Evolutionary conservation across 176 grass and related monocot species (phyloP), one percentile per base, ranked within the genome.

Genomic region (Eremochloa ophiuroides): DNA sequence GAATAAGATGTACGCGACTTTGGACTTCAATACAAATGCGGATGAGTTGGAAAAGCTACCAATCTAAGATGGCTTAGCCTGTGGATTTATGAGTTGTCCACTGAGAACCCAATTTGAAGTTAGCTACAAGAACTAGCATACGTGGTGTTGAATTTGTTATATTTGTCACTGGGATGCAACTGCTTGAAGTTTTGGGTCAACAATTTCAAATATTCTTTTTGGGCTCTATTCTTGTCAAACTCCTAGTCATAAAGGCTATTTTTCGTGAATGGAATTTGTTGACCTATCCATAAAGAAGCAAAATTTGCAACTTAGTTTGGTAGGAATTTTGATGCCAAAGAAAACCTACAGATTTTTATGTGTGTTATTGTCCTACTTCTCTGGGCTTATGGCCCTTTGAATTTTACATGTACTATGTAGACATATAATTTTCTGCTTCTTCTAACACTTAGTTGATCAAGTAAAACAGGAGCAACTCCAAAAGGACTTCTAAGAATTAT

Each of bases 401-500:
- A n/a, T n/a, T n/a, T n/a, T n/a, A n/a, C n/a, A n/a, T n/a, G n/a
- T n/a, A n/a, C n/a, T n/a, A n/a, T n/a, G n/a, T n/a, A n/a, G n/a
- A 62, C 22, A 34, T 3, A 13, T 66, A 69, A 46, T 80, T 62
- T 73, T 73, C 20, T 74, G 14, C 43, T 34, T 83, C 46, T 81
- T 31, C 72, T 68, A 83, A 83, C 74, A 40, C 18, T 70, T 75
- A 80, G 84, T 47, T 68, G 27, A 37, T 85, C 58, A 64, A 31
- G 76, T 77, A 40, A 61, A 44, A 84, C 71, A 99, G 96, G 91
- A 74, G 96, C 96, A 30, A 99, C 96, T 69, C 96, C 96, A 34
- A 99, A 99, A 93, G 96, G 96, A 69, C 91, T 99, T 82, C 56
- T 99, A 33, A 93, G 87, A 78, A 76, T 93, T 53, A 99, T 99